A percentile compares a stretch with the other conserved stretches of the same genome.
These are phyloP conservation scores for Halophytophthora polymorphica DNA, from an alignment of 352 stramenopile genomes.

Conservation along the genomic window DNA sequence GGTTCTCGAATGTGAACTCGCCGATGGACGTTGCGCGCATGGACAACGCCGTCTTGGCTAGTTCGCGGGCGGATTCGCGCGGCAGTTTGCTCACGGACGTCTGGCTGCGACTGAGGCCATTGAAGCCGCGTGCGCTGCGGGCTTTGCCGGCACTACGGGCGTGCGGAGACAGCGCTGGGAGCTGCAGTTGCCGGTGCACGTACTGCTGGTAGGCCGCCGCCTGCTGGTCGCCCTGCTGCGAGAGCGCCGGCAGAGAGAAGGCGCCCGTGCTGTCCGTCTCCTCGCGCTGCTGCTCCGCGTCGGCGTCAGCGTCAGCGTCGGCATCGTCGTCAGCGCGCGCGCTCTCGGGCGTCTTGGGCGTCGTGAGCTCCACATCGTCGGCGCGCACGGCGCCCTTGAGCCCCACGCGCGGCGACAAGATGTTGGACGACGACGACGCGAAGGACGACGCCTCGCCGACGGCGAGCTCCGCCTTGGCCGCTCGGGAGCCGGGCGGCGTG, in stretches of 20 bases:
- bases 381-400: background rate
- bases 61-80: slow-evolving; percentile 54
- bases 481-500: slow-evolving; percentile 25
- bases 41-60: slow-evolving; percentile 67
- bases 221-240: slow-evolving; percentile 20
- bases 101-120: slow-evolving; percentile 19
- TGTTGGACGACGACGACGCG: slow-evolving; percentile 25
- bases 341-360: slow-evolving; percentile 26
- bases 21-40: slow-evolving; percentile 70
- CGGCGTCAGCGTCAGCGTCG: slow-evolving; percentile 10
- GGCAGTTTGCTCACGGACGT: slow-evolving; percentile 41
- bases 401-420: slow-evolving; percentile 23
- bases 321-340: background rate
- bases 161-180: slow-evolving; percentile 40
- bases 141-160: slow-evolving; percentile 26
- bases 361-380: slow-evolving; percentile 20
- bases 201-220: slow-evolving; percentile 78
- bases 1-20: slow-evolving; percentile 73
- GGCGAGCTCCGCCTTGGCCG: slow-evolving; percentile 21
- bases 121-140: slow-evolving; percentile 5
- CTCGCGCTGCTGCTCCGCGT: background rate
- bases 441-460: slow-evolving; percentile 18
- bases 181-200: slow-evolving; percentile 62
- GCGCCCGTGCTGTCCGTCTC: slow-evolving; percentile 8
- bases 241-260: slow-evolving; percentile 25